Evolutionary conservation across 257 asterid genomes (phyloP).

Genomic region (Salvia rosmarinus): DNA sequence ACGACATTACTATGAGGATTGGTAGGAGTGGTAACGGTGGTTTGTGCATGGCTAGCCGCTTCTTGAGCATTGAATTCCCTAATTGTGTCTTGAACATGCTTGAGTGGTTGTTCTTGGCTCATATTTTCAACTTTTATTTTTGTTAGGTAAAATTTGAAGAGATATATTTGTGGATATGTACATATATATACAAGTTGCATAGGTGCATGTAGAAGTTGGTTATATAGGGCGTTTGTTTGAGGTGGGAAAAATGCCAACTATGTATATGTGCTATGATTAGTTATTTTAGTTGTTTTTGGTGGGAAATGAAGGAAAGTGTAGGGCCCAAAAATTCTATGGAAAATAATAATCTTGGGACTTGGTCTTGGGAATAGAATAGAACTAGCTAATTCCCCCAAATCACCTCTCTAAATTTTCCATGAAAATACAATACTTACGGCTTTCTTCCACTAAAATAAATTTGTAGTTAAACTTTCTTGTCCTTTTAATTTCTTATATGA

Average conservation of each 20-base stretch:
- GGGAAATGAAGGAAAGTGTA: constrained; percentile 12
- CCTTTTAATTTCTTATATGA: too few species aligned
- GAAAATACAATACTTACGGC: too few species aligned
- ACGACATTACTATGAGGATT: constrained; percentile 6
- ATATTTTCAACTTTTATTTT: constrained; percentile 31
- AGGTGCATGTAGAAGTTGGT: constrained; percentile 11
- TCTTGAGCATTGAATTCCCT: constrained; percentile 31
- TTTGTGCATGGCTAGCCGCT: background rate
- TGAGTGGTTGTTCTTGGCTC: constrained; percentile 63
- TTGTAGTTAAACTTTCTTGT: too few species aligned
- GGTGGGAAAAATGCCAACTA: constrained; percentile 28
- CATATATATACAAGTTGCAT: background rate
- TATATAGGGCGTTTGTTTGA: constrained; percentile 23
- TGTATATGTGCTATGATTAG: constrained; percentile 31
- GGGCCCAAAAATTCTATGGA: constrained; percentile 28
- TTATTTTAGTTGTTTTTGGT: constrained; percentile 8
- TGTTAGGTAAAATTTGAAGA: background rate
- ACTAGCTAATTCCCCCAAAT: background rate
- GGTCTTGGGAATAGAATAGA: constrained; percentile 22
- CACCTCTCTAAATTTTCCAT: background rate
- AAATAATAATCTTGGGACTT: constrained; percentile 30
- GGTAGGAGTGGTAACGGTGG: background rate
- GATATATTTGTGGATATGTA: background rate
- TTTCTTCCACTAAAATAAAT: too few species aligned
- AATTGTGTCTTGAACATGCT: constrained; percentile 29